These are phyloP conservation scores for Colletotrichum tabaci DNA, from an alignment of 2,329 filamentous ascomycete species.

Conservation along the genomic window DNA sequence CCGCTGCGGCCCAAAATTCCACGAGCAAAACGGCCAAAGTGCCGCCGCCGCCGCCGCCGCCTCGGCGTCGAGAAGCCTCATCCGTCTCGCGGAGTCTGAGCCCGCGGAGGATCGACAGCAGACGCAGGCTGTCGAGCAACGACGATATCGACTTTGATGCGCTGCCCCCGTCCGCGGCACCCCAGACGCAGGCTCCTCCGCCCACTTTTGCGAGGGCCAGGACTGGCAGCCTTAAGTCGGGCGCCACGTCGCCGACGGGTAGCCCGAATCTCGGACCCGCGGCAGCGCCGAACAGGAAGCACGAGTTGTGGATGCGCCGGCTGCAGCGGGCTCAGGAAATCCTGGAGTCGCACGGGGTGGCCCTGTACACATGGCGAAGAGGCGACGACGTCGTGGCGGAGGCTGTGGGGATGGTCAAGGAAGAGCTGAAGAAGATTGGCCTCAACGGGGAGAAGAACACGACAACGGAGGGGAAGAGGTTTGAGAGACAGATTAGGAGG, in stretches of 20 bases:
- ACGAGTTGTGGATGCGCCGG: conserved; percentile 80
- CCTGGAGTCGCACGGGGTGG: conserved; percentile 76
- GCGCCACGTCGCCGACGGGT: conserved; percentile 52
- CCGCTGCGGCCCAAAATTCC: conserved; percentile 3
- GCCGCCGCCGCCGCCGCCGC: conserved; percentile 62
- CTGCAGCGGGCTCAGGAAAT: conserved; percentile 75
- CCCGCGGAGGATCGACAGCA: conserved; percentile 50
- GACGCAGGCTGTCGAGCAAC: conserved; percentile 53
- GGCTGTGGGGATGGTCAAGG: conserved; percentile 75
- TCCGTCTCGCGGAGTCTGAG: conserved; percentile 51
- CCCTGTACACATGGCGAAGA: conserved; percentile 80
- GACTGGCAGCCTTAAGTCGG: conserved; percentile 49
- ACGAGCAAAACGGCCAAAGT: conserved; percentile 36
- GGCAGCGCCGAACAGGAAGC: conserved; percentile 71
- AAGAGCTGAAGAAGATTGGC: conserved; percentile 63
- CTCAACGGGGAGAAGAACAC: conserved; percentile 41
- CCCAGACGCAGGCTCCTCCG: conserved; percentile 35
- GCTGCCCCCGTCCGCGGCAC: conserved; percentile 51
- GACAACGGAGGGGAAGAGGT: conserved; percentile 41
- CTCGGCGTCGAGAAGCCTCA: conserved; percentile 61
- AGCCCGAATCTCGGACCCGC: conserved; percentile 54
- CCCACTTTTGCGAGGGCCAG: conserved; percentile 46
- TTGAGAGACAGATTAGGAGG: conserved; percentile 39
- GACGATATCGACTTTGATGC: conserved; percentile 60
- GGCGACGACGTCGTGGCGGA: conserved; percentile 79